Evolutionary conservation across 257 asterid species (phyloP).

Genomic region (Avicennia marina): DNA sequence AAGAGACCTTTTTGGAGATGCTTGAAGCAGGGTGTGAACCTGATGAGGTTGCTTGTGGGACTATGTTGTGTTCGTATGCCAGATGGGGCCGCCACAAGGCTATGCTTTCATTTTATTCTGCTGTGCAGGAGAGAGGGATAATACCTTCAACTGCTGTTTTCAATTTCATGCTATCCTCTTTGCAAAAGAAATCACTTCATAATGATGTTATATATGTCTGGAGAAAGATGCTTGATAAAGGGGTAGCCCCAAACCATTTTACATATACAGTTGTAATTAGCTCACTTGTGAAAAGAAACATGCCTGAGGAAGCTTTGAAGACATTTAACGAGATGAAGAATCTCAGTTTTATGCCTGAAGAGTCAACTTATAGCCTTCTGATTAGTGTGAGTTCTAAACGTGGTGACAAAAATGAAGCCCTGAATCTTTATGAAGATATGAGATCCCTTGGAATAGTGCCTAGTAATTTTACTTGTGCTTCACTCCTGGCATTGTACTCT

Average conservation of each 20-base stretch:
- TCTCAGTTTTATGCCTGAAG: slow-evolving; percentile 77
- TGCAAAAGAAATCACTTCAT: slow-evolving; percentile 81
- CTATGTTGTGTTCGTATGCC: slow-evolving; percentile 90
- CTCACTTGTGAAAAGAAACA: slow-evolving; percentile 71
- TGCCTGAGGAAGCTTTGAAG: slow-evolving; percentile 56
- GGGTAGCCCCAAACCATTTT: slow-evolving; percentile 69
- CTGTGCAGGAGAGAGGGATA: slow-evolving; percentile 73
- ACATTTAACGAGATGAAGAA: slow-evolving; percentile 66
- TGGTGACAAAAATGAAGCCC: slow-evolving; percentile 49
- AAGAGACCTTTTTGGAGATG: slow-evolving; percentile 89
- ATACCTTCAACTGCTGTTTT: slow-evolving; percentile 56
- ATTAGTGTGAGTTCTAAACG: slow-evolving; percentile 51
- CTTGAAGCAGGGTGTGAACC: slow-evolving; percentile 94
- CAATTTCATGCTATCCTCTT: slow-evolving; percentile 90
- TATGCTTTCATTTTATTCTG: slow-evolving; percentile 87
- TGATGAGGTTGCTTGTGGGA: slow-evolving; percentile 96
- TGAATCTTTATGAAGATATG: slow-evolving; percentile 80
- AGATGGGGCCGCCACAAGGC: slow-evolving; percentile 88
- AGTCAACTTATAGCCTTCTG: slow-evolving; percentile 87
- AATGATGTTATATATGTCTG: slow-evolving; percentile 51
- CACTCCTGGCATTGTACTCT: slow-evolving; percentile 73
- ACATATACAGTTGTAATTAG: slow-evolving; percentile 70
- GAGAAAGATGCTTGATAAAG: slow-evolving; percentile 57
- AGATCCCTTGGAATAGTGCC: slow-evolving; percentile 65
- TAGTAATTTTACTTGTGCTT: slow-evolving; percentile 89